Conservation (phyloP, 2,329 filamentous ascomycete species). For the Claviceps arundinis region DNA sequence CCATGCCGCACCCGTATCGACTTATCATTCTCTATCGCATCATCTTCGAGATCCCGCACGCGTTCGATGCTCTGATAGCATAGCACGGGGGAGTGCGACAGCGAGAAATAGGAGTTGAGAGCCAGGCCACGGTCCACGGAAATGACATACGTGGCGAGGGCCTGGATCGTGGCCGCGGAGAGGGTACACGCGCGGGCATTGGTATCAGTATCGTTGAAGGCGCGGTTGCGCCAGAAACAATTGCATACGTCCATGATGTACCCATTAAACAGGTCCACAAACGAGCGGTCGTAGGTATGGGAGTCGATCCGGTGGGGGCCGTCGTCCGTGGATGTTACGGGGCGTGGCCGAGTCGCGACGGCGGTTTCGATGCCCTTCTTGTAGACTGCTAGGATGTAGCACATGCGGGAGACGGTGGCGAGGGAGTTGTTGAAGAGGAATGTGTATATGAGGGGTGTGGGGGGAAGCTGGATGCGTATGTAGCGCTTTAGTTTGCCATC, state of each 20-base stretch:
- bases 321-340: slow-evolving; percentile 9
- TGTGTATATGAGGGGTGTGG: slow-evolving; percentile 54
- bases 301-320: slow-evolving; percentile 17
- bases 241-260: slow-evolving; percentile 84
- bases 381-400: slow-evolving; percentile 55
- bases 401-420: slow-evolving; percentile 53
- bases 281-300: slow-evolving; percentile 39
- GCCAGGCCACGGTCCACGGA: slow-evolving; percentile 32
- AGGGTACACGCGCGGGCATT: slow-evolving; percentile 45
- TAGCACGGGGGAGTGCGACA: slow-evolving; percentile 46
- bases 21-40: slow-evolving; percentile 26
- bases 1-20: slow-evolving; percentile 39
- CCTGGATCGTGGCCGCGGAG: slow-evolving; percentile 28
- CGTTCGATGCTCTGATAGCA: slow-evolving; percentile 41
- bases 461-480: slow-evolving; percentile 55
- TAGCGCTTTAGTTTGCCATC: slow-evolving; percentile 34
- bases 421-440: slow-evolving; percentile 54
- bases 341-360: slow-evolving; percentile 25
- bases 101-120: slow-evolving; percentile 38
- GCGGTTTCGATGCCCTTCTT: slow-evolving; percentile 61
- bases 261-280: slow-evolving; percentile 63
- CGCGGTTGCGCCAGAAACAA: slow-evolving; percentile 63
- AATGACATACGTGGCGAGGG: slow-evolving; percentile 34
- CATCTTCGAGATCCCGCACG: slow-evolving; percentile 44
- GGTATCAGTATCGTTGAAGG: slow-evolving; percentile 52